Base-by-base conservation (phyloP, 768 basidiomycete species). In the Rhizopogon sp. region DNA sequence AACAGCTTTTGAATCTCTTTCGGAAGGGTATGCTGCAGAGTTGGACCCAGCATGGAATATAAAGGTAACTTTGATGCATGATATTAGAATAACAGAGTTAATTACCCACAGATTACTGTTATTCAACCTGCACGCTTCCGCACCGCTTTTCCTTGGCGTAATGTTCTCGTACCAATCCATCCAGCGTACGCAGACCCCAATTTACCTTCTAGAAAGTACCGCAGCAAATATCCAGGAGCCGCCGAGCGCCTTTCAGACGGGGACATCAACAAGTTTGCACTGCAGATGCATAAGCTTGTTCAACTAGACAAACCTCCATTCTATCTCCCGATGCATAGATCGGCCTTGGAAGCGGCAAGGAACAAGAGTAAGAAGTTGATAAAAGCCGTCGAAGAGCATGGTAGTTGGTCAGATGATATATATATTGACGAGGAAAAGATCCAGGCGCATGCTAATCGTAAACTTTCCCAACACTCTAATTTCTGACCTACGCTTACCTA, bases 21-120 rank as follows among this genome's bases (percentile, higher is more conserved):
- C 68, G 2, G 70, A 77, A 54, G 60, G 74, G 2, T 57, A 79
- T 28, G 63, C 62, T 4, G 59, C 64, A 39, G 78, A 79, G 55
- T 53, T 78, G 2, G 75, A 77, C 45, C 77, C 78, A 10, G 63
- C 31, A 17, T 79, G 78, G 78, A 76, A 78, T 52, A 77, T 79
- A 61, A 77, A 73, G 63, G 78, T 76, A 50, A 20, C 67, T 41
- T 40, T 20, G 14, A 13, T 16, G 40, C 13, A 20, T 14, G 25
- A 14, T 42, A 35, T 20, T 41, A 11, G 22, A 20, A 35, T 53
- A 33, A 31, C 17, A n/a, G 37, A 35, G n/a, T 29, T 10, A 43
- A 28, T 58, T 37, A 17, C 10, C 14, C 10, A 40, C 35, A 66
- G 65, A 62, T 66, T 47, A 64, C 62, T 37, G 33, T 66, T 11